Conservation (phyloP, 164 flowering plant genomes). For the Liquidambar formosana region DNA sequence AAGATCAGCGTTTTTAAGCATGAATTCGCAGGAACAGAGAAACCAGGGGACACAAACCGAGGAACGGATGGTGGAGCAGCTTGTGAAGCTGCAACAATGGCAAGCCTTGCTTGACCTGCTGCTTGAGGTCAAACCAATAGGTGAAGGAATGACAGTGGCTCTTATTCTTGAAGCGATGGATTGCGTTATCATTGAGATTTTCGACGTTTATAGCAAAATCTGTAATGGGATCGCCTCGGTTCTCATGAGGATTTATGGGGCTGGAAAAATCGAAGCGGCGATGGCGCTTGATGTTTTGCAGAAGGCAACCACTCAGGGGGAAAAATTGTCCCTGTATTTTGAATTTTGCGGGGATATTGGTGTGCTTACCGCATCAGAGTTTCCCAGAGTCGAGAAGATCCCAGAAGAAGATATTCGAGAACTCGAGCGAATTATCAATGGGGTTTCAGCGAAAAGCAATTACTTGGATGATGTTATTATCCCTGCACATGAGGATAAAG, state of each 20-base stretch:
- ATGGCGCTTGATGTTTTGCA: constrained; percentile 54
- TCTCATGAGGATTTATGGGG: constrained; percentile 39
- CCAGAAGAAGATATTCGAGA: constrained; percentile 67
- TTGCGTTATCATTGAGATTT: constrained; percentile 64
- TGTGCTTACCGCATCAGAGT: constrained; percentile 47
- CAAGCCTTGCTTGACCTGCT: constrained; percentile 63
- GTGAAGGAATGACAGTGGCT: constrained; percentile 17
- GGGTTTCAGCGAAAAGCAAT: constrained; percentile 19
- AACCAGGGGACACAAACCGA: neutral
- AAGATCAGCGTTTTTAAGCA: constrained; percentile 27
- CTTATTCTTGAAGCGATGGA: constrained; percentile 77
- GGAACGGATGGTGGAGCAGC: constrained; percentile 24
- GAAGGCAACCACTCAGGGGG: constrained; percentile 53
- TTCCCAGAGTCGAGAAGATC: constrained; percentile 48
- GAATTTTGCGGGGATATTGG: constrained; percentile 59
- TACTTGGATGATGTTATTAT: no score
- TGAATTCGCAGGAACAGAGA: neutral
- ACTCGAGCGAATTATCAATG: constrained; percentile 52
- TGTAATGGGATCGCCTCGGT: constrained; percentile 55
- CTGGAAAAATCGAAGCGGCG: constrained; percentile 44
- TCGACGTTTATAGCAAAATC: constrained; percentile 61
- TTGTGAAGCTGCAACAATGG: constrained; percentile 37
- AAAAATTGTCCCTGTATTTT: constrained; percentile 48
- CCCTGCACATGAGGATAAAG: neutral
- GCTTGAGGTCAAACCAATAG: constrained; percentile 51